phyloP scores from a whole-genome alignment of 1,284 basidiomycete species.

The Heterobasidion irregulare region DNA sequence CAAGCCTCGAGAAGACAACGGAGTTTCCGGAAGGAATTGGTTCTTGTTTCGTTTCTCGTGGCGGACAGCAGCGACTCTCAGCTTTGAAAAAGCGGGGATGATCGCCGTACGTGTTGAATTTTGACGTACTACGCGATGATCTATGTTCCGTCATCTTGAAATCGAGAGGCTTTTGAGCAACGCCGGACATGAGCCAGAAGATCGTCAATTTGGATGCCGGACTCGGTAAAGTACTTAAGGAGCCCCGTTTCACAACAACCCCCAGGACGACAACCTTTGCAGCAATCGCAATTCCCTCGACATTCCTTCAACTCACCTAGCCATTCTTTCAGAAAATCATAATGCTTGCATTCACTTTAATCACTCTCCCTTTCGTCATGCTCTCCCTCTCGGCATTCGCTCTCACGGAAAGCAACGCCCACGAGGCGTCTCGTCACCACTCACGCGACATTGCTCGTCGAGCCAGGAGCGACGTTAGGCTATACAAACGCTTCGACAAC shows the following conservation, averaged over 20 bases:
- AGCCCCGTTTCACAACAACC: too few relatives aligned
- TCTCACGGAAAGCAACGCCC: neutral
- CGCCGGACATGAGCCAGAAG: neutral
- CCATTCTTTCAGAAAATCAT: neutral
- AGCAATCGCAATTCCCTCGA: too few relatives aligned
- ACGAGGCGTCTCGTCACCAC: neutral
- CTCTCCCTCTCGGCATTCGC: neutral
- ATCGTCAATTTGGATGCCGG: too few relatives aligned
- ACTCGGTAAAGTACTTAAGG: neutral
- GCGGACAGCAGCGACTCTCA: too few relatives aligned
- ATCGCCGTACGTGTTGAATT: too few relatives aligned
- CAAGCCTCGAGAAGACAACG: too few relatives aligned
- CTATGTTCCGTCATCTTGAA: neutral
- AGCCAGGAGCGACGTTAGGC: neutral
- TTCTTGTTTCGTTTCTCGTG: too few relatives aligned
- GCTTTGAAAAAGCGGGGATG: too few relatives aligned
- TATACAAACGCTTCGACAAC: slow-evolving; percentile 8
- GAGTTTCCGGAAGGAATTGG: too few relatives aligned
- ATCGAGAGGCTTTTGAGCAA: neutral
- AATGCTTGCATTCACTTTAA: neutral
- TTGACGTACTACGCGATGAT: too few relatives aligned
- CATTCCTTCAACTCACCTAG: neutral
- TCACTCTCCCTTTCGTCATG: neutral
- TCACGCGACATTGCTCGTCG: neutral
- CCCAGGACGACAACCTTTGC: too few relatives aligned